phyloP scores from a whole-genome alignment of 352 stramenopile species.

The Phytophthora palmivora region DNA sequence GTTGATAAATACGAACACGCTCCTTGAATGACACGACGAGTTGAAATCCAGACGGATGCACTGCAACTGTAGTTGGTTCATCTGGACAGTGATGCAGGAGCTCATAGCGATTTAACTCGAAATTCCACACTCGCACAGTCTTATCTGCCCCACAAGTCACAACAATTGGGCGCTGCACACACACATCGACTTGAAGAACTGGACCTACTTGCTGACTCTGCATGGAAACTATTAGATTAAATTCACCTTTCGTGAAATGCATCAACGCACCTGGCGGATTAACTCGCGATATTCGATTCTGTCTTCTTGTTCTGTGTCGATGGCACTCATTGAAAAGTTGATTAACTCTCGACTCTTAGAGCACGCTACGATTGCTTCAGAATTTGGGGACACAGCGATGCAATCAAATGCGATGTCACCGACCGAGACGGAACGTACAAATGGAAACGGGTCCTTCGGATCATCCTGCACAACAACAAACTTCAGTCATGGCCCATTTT shows the following conservation, averaged over 20 bases:
- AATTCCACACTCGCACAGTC: conserved; percentile 91
- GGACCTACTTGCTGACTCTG: conserved; percentile 69
- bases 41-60: conserved; percentile 80
- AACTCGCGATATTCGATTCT: conserved; percentile 71
- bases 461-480: conserved; percentile 56
- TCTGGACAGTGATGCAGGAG: conserved; percentile 68
- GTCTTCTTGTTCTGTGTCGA: conserved; percentile 83
- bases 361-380: conserved; percentile 67
- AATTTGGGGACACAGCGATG: conserved; percentile 69
- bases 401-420: conserved; percentile 82
- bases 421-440: conserved; percentile 73
- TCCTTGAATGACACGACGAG: conserved; percentile 83
- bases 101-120: conserved; percentile 70
- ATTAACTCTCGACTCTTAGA: conserved; percentile 76
- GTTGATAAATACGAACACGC: conserved; percentile 73
- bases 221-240: conserved; percentile 6
- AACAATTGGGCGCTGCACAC: conserved; percentile 84
- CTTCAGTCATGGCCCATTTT: neutral
- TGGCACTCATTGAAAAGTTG: conserved; percentile 69
- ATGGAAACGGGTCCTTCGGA: conserved; percentile 77
- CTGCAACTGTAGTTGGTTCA: conserved; percentile 62
- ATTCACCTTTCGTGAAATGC: neutral
- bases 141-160: conserved; percentile 86
- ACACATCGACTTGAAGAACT: conserved; percentile 81
- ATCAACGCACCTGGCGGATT: conserved; percentile 54